phyloP scores from a whole-genome alignment of 164 flowering plant species.

The Hamamelis virginiana region DNA sequence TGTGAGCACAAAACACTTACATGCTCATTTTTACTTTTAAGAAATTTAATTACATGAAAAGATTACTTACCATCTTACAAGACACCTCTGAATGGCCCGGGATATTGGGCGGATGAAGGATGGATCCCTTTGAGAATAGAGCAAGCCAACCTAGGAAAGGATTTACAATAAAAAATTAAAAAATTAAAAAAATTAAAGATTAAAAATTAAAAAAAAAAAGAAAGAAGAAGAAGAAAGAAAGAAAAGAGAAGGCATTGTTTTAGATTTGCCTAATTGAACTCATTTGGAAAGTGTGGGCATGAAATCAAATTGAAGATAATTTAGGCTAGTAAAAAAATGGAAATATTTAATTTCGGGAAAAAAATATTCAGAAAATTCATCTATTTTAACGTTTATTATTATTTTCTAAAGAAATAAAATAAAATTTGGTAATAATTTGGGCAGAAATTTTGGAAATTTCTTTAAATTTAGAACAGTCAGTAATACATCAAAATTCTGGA shows the following conservation, averaged over 20 bases:
- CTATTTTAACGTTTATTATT: background rate
- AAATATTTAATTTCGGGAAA: too few species aligned
- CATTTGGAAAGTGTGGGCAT: background rate
- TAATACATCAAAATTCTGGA: background rate
- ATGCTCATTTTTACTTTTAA: background rate
- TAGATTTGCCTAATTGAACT: background rate
- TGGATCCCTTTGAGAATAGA: slow-evolving; percentile 90
- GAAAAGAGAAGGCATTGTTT: too few species aligned
- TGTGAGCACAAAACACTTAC: slow-evolving; percentile 2
- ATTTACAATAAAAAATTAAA: background rate
- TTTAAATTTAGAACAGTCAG: too few species aligned
- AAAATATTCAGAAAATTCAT: background rate
- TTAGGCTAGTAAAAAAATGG: background rate
- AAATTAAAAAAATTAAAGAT: background rate
- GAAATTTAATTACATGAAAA: background rate
- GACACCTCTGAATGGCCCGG: slow-evolving; percentile 84
- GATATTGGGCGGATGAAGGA: slow-evolving; percentile 79
- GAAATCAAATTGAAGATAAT: background rate
- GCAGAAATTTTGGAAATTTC: too few species aligned
- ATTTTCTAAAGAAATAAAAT: too few species aligned
- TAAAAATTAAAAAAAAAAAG: too few species aligned
- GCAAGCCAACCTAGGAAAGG: slow-evolving; percentile 72
- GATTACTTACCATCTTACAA: slow-evolving; percentile 83
- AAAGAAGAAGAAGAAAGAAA: background rate
- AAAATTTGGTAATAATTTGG: too few species aligned